Evolutionary conservation across 305 asterid species (phyloP).

Genomic region (Fraxinus latifolia): DNA sequence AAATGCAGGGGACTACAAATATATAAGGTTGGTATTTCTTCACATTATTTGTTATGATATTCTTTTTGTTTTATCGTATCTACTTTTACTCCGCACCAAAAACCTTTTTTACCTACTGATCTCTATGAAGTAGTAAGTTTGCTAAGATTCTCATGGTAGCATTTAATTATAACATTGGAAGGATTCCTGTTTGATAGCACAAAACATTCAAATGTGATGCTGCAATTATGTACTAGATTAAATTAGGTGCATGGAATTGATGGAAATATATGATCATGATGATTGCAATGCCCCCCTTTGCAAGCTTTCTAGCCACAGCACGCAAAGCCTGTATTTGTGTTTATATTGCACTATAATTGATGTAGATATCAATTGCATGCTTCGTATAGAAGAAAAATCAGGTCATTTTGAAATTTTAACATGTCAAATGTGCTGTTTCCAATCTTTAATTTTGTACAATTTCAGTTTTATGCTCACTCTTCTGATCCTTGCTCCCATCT

Average conservation of each 20-base stretch:
- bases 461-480: neutral
- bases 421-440: neutral
- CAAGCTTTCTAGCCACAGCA: neutral
- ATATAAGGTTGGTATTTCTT: slow-evolving; percentile 56
- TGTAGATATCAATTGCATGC: neutral
- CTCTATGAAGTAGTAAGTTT: neutral
- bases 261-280: neutral
- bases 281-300: neutral
- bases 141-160: neutral
- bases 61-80: neutral
- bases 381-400: neutral
- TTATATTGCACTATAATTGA: neutral
- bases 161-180: neutral
- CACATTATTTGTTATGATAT: slow-evolving; percentile 13
- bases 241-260: slow-evolving; percentile 3
- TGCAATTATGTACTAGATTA: neutral
- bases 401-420: neutral
- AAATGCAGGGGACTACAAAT: slow-evolving; percentile 85
- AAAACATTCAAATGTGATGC: neutral
- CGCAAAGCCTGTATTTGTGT: neutral
- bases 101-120: neutral
- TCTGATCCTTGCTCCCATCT: neutral
- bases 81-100: neutral
- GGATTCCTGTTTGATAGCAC: neutral
- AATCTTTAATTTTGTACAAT: neutral